Base-by-base conservation (phyloP, 345 rosid species). In the Carallia brachiata region DNA sequence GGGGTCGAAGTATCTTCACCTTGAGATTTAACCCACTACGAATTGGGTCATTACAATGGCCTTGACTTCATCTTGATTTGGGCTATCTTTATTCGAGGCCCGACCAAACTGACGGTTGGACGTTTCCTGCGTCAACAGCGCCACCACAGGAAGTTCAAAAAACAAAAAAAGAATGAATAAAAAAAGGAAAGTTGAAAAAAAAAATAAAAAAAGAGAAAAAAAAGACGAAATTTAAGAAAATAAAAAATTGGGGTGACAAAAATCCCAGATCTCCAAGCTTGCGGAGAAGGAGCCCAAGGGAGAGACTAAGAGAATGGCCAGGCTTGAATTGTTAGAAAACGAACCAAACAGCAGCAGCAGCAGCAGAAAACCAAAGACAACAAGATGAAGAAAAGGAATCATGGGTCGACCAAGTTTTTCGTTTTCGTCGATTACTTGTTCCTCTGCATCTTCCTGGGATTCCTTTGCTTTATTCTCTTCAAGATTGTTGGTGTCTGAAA, bases 401-500 rank as follows among this genome's bases (percentile, higher is more conserved):
- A 85, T 74, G 91, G 89, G 32, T 86, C 93, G 1, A 83, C 88
- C 9, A 75, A 79, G 19, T 81, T 89, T 72, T 93, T 89, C 77
- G 85, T 88, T 52, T 78, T 85, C 70, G 85, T 93, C 32, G 96
- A 93, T 68, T 88, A 88, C 79, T 59, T 88, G 34, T 91, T 88
- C 83, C 71, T 88, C 74, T 10, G 73, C 72, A 61, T 79, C 62
- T 85, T 84, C 75, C 23, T 84, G 44, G 63, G 68, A 58, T 86
- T 93, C 76, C 85, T 91, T 36, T 74, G 80, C 70, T 89, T 81
- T 84, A 74, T 87, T 67, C 34, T 93, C 72, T 74, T 76, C 76
- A 84, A 83, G 77, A 80, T 93, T 7, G 30, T 16, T 74, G 68
- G 68, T 52, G 2, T 74, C 63, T 74, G 52, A 61, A 9, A 47